A percentile compares a stretch with the other conserved stretches of the same genome.
These are phyloP conservation scores for Aspergillus candidus DNA, from an alignment of 2,329 filamentous ascomycete species.

Conservation along the genomic window DNA sequence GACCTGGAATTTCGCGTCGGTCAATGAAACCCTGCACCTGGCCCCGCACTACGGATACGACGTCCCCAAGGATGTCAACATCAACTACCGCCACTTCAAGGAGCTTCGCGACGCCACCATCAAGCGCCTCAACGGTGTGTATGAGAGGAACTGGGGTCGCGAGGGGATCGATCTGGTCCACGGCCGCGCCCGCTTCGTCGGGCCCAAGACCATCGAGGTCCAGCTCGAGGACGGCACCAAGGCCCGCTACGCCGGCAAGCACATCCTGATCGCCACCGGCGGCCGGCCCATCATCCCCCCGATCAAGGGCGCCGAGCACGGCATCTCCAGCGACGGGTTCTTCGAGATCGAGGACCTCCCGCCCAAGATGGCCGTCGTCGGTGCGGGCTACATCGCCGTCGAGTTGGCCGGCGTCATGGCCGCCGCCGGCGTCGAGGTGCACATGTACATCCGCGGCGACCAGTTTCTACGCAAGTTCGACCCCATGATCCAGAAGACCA, in stretches of 20 bases:
- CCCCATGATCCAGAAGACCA: slow-evolving; percentile 48
- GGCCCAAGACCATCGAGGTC: slow-evolving; percentile 42
- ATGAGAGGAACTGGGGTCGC: slow-evolving; percentile 46
- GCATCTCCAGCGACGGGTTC: slow-evolving; percentile 48
- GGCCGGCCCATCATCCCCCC: slow-evolving; percentile 41
- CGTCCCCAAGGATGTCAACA: slow-evolving; percentile 37
- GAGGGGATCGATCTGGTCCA: slow-evolving; percentile 48
- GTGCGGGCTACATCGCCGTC: slow-evolving; percentile 48
- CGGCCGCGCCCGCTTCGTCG: slow-evolving; percentile 43
- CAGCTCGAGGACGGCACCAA: slow-evolving; percentile 37
- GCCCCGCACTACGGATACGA: slow-evolving; percentile 45
- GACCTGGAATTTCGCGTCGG: slow-evolving; percentile 48
- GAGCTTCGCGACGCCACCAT: slow-evolving; percentile 43
- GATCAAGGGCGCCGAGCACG: slow-evolving; percentile 43
- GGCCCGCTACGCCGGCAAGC: slow-evolving; percentile 37
- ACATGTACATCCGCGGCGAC: slow-evolving; percentile 47
- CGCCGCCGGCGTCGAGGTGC: slow-evolving; percentile 45
- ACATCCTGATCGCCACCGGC: slow-evolving; percentile 46
- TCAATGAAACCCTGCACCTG: slow-evolving; percentile 43
- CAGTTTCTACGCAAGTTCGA: slow-evolving; percentile 48
- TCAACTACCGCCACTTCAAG: slow-evolving; percentile 45
- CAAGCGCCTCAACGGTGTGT: slow-evolving; percentile 41
- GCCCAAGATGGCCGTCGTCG: slow-evolving; percentile 46
- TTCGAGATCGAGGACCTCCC: slow-evolving; percentile 48
- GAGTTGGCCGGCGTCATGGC: slow-evolving; percentile 48